Evolutionary conservation across 2,329 filamentous ascomycete species (phyloP).

Genomic region (Fusarium burgessii): DNA sequence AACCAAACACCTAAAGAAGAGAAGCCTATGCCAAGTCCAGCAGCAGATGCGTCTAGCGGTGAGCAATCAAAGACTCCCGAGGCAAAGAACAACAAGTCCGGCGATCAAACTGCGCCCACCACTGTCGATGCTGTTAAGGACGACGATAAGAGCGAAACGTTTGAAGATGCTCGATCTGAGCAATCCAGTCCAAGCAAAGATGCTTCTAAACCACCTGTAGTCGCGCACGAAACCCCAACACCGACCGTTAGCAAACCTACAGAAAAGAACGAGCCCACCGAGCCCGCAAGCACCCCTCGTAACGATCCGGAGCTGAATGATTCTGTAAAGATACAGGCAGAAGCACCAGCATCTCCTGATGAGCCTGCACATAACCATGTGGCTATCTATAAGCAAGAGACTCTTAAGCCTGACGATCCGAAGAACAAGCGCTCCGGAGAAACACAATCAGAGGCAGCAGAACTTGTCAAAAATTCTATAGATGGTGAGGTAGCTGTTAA

Average conservation of each 20-base stretch:
- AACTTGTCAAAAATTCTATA: constrained; percentile 10
- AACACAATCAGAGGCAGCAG: neutral
- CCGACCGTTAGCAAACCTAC: constrained; percentile 15
- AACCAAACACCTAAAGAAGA: constrained; percentile 27
- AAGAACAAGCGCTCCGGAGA: constrained; percentile 10
- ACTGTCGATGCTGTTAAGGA: constrained; percentile 20
- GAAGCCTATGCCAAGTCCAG: constrained; percentile 3
- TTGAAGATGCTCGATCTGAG: constrained; percentile 53
- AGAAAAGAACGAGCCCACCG: constrained; percentile 15
- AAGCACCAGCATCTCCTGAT: neutral
- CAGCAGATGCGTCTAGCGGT: constrained; percentile 11
- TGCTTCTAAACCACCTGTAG: neutral
- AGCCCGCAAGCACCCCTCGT: constrained; percentile 8
- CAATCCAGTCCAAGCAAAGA: constrained; percentile 44
- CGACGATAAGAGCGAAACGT: constrained; percentile 56
- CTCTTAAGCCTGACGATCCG: constrained; percentile 15
- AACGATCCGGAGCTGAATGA: constrained; percentile 11
- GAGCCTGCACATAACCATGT: constrained; percentile 17
- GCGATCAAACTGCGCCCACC: constrained; percentile 2
- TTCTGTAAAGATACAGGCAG: neutral
- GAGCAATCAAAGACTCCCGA: constrained; percentile 11
- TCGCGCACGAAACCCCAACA: constrained; percentile 2
- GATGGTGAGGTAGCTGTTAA: constrained; percentile 18
- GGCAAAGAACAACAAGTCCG: constrained; percentile 13
- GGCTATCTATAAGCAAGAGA: constrained; percentile 11